Evolutionary conservation across 2,329 filamentous ascomycete species (phyloP).

Genomic region (Pyrenochaeta sp.): DNA sequence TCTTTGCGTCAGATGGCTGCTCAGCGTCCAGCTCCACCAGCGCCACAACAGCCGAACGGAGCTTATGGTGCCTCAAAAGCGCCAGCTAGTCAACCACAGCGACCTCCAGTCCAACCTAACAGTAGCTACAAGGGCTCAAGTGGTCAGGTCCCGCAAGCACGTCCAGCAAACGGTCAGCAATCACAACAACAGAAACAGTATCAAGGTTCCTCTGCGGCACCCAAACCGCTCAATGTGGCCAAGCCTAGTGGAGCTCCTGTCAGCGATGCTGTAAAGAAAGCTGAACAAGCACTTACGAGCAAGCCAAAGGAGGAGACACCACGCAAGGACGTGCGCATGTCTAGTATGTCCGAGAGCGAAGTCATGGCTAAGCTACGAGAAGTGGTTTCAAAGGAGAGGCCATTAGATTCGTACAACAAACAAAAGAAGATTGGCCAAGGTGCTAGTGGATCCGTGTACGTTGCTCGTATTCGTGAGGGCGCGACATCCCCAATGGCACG

Average conservation of each 20-base stretch:
- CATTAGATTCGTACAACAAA: slow-evolving; percentile 94
- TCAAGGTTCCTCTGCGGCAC: slow-evolving; percentile 56
- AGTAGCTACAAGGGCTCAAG: slow-evolving; percentile 43
- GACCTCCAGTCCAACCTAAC: slow-evolving; percentile 56
- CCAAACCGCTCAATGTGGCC: slow-evolving; percentile 63
- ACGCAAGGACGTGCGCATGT: slow-evolving; percentile 96
- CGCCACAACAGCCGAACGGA: slow-evolving; percentile 59
- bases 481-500: slow-evolving; percentile 82
- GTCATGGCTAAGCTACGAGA: slow-evolving; percentile 96
- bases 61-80: slow-evolving; percentile 36
- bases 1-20: slow-evolving; percentile 65
- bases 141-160: slow-evolving; percentile 50
- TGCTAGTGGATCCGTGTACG: slow-evolving; percentile 96
- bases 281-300: slow-evolving; percentile 81
- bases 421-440: slow-evolving; percentile 99
- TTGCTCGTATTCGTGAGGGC: slow-evolving; percentile 91
- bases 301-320: slow-evolving; percentile 75
- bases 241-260: slow-evolving; percentile 58
- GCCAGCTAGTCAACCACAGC: slow-evolving; percentile 34
- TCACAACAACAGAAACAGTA: slow-evolving; percentile 43
- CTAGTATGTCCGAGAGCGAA: slow-evolving; percentile 94
- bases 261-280: slow-evolving; percentile 80
- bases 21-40: slow-evolving; percentile 82
- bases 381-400: slow-evolving; percentile 94
- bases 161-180: slow-evolving; percentile 55